A percentile compares a stretch with the other conserved stretches of the same genome.
phyloP scores from a whole-genome alignment of 2,329 filamentous ascomycete species.

The Trichophyton benhamiae region DNA sequence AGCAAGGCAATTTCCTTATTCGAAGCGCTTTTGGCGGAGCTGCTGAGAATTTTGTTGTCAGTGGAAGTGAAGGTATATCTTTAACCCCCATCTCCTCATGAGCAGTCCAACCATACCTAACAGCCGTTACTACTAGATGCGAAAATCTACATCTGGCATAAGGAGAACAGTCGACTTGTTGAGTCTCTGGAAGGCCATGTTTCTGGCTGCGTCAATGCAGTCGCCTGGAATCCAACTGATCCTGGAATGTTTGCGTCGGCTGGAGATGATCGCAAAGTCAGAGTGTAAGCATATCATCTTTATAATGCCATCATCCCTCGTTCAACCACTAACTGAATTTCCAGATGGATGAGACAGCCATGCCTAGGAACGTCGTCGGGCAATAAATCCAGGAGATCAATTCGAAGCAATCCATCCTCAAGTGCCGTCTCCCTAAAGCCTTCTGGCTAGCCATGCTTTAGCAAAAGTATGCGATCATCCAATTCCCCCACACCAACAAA shows the following conservation, averaged over 20 bases:
- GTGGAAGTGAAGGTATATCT: slow-evolving; percentile 70
- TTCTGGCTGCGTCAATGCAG: slow-evolving; percentile 64
- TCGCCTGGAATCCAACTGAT: slow-evolving; percentile 77
- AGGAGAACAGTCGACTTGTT: slow-evolving; percentile 62
- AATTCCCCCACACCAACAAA: background rate
- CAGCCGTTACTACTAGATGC: slow-evolving; percentile 40
- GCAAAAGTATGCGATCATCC: background rate
- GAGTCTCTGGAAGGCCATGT: slow-evolving; percentile 63
- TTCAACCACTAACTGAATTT: background rate
- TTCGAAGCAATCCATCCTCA: slow-evolving; percentile 1
- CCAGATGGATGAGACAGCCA: slow-evolving; percentile 5
- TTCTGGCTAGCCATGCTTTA: background rate
- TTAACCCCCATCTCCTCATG: background rate
- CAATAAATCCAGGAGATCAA: background rate
- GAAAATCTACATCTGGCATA: slow-evolving; percentile 80
- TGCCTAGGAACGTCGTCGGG: background rate
- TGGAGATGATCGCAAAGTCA: slow-evolving; percentile 73
- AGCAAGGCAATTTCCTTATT: slow-evolving; percentile 66
- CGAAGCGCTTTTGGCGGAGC: slow-evolving; percentile 77
- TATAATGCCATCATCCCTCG: background rate
- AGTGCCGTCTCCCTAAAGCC: background rate
- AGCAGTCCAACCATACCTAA: background rate
- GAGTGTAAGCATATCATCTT: slow-evolving; percentile 54
- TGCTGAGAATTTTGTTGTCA: slow-evolving; percentile 80
- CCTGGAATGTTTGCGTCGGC: slow-evolving; percentile 79